Conservation (phyloP, 2,329 filamentous ascomycete genomes). For the Hymenoscyphus occultus region DNA sequence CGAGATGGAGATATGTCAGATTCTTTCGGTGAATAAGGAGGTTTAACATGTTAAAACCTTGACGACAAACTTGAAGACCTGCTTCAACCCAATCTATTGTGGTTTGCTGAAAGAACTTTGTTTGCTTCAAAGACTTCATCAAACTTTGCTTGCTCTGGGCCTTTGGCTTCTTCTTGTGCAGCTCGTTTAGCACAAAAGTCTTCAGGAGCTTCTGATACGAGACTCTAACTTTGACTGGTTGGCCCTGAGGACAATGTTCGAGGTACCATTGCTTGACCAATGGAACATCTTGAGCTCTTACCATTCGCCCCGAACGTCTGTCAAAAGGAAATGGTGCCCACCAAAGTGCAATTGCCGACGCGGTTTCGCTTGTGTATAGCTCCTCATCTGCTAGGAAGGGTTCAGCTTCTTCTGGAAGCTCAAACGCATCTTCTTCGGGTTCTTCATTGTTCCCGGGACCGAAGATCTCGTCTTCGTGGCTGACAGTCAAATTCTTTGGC, state of each 20-base stretch:
- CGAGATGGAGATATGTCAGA: conserved; percentile 93
- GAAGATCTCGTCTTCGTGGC: conserved; percentile 92
- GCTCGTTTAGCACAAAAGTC: conserved; percentile 91
- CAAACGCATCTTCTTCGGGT: conserved; percentile 74
- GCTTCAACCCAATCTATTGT: conserved; percentile 99
- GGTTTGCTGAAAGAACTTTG: conserved; percentile 99
- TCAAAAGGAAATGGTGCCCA: conserved; percentile 98
- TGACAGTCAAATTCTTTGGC: conserved; percentile 87
- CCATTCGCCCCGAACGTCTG: conserved; percentile 90
- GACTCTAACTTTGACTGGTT: conserved; percentile 94
- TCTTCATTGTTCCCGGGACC: conserved; percentile 72
- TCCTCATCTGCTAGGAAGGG: conserved; percentile 90
- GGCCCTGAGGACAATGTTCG: conserved; percentile 85
- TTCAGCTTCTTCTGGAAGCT: conserved; percentile 73
- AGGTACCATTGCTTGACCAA: conserved; percentile 98
- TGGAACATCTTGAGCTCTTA: conserved; percentile 93
- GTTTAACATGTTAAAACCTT: conserved; percentile 99
- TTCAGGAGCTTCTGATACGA: conserved; percentile 98
- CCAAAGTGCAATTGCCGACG: conserved; percentile 90
- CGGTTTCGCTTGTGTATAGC: conserved; percentile 83
- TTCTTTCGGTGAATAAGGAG: conserved; percentile 98
- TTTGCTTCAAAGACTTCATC: conserved; percentile 84
- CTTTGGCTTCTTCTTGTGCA: conserved; percentile 95
- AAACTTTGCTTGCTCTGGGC: conserved; percentile 93
- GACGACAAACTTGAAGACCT: conserved; percentile 93